These are phyloP conservation scores for Fragaria iinumae DNA, from an alignment of 306 rosid species.

Conservation along the genomic window DNA sequence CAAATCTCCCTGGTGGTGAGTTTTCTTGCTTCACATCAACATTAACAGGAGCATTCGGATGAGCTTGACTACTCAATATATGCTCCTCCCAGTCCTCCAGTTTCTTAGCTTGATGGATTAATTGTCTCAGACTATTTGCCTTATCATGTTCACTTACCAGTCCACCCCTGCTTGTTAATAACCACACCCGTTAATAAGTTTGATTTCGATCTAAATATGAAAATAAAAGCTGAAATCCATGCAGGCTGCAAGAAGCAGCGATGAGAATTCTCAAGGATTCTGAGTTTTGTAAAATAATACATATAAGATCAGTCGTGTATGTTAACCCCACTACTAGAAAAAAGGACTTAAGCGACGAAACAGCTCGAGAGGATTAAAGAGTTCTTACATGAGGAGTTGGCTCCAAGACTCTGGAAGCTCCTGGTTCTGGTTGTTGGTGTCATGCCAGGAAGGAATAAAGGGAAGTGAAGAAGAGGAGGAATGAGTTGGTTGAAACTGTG, in stretches of 20 bases:
- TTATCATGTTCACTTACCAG: conserved; percentile 64
- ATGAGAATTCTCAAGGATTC: background rate
- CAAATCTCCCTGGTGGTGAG: conserved; percentile 39
- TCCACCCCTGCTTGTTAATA: conserved; percentile 55
- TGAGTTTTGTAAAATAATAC: background rate
- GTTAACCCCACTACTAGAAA: too few species aligned
- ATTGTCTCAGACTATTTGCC: conserved; percentile 38
- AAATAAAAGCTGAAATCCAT: background rate
- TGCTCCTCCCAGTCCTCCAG: conserved; percentile 73
- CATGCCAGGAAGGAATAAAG: conserved; percentile 55
- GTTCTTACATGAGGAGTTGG: conserved; percentile 71
- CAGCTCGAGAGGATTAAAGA: conserved; percentile 11
- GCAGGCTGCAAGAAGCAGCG: background rate
- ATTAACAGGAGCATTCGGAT: conserved; percentile 33
- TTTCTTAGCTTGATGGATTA: conserved; percentile 44
- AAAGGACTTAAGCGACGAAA: too few species aligned
- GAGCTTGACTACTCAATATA: conserved; percentile 30
- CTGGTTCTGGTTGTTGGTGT: conserved; percentile 49
- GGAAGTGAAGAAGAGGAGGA: conserved; percentile 43
- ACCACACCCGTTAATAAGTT: background rate
- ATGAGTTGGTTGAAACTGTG: conserved; percentile 24
- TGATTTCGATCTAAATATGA: background rate
- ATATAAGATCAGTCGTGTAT: background rate
- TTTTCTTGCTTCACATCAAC: conserved; percentile 67
- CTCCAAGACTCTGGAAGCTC: conserved; percentile 86